Percentiles rank a stretch among this genome's conserved stretches.
These are phyloP conservation scores for Lycium ferocissimum DNA, from an alignment of 257 asterid species.

Conservation along the genomic window DNA sequence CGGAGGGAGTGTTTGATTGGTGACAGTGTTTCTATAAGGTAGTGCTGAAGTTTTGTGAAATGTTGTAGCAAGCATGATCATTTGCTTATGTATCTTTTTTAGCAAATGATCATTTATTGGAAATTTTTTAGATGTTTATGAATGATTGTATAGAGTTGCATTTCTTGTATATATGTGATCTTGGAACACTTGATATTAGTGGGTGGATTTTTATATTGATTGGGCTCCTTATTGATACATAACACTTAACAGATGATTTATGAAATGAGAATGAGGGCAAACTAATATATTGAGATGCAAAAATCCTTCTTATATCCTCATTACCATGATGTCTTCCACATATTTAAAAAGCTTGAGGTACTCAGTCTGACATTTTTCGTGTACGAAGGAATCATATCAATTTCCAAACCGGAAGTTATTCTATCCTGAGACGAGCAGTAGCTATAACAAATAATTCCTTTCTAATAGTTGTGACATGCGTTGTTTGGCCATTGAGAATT, in stretches of 20 bases:
- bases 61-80: not conserved
- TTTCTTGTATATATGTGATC: not conserved
- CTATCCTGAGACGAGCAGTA: not conserved
- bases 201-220: not conserved
- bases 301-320: not conserved
- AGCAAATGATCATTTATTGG: not conserved
- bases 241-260: not conserved
- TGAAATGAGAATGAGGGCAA: not conserved
- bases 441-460: not conserved
- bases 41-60: not conserved
- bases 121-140: not conserved
- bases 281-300: conserved; percentile 7
- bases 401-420: not conserved
- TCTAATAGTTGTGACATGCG: not conserved
- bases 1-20: not conserved
- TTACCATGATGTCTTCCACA: not conserved
- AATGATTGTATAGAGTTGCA: not conserved
- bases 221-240: not conserved
- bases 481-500: no score
- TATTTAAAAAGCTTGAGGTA: not conserved
- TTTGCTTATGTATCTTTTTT: not conserved
- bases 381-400: not conserved
- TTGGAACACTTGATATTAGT: conserved; percentile 4
- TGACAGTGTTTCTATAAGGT: not conserved
- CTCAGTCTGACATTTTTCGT: not conserved